A percentile compares a stretch with the other conserved stretches of the same genome.
Evolutionary conservation across 306 rosid species (phyloP).

Genomic region (Potentilla sterilis): DNA sequence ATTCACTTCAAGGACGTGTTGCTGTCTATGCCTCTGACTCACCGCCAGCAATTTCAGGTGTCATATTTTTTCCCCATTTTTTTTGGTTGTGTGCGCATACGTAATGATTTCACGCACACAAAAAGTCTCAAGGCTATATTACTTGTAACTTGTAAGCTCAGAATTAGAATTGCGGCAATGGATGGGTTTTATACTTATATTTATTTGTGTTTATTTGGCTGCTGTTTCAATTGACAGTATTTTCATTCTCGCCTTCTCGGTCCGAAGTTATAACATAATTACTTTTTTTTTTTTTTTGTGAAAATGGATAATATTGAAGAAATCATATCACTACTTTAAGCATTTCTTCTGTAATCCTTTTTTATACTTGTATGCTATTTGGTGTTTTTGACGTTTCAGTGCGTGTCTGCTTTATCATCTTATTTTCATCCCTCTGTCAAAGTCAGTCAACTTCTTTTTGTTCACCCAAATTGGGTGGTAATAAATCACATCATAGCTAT

Average conservation of each 20-base stretch:
- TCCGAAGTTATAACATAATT: neutral
- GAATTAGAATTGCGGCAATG: neutral
- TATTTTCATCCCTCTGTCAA: neutral
- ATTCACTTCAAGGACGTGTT: slow-evolving; percentile 77
- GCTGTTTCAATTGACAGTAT: neutral
- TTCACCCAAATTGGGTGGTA: neutral
- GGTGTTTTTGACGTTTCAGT: neutral
- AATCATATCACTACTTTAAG: neutral
- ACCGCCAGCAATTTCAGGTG: slow-evolving; percentile 93
- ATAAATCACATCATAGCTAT: no score
- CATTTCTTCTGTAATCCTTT: neutral
- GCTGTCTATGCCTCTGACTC: slow-evolving; percentile 82
- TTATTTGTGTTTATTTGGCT: neutral
- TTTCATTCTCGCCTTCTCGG: neutral
- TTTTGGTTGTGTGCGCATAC: neutral
- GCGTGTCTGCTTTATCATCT: neutral
- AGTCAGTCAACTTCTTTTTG: neutral
- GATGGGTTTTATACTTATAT: neutral
- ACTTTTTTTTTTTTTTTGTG: neutral
- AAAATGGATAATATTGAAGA: neutral
- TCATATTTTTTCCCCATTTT: neutral
- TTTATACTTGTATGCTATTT: neutral
- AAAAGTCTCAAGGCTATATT: neutral
- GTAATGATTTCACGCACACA: neutral
- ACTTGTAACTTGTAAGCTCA: neutral